Conservation (phyloP, 2,329 filamentous ascomycete species). For the Taxawa tesnikishii region DNA sequence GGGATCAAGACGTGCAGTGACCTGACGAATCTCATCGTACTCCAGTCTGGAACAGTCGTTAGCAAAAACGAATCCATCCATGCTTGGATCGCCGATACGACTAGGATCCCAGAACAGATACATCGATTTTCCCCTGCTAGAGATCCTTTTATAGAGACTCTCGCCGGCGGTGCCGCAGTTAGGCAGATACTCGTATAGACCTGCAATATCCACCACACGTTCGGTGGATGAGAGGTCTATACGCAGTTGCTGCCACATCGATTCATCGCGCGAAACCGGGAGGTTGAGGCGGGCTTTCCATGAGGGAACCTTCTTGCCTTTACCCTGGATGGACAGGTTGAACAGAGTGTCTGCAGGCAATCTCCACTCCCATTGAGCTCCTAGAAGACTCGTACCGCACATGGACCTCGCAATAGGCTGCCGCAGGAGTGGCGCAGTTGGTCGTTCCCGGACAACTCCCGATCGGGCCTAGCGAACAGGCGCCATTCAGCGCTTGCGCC, state of each 20-base stretch:
- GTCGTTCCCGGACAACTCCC: slow-evolving; percentile 11
- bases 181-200: slow-evolving; percentile 38
- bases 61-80: slow-evolving; percentile 48
- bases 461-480: slow-evolving; percentile 14
- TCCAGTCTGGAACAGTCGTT: slow-evolving; percentile 31
- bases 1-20: slow-evolving; percentile 34
- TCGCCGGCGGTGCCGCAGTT: slow-evolving; percentile 46
- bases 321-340: slow-evolving; percentile 13
- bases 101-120: slow-evolving; percentile 49
- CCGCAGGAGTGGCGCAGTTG: slow-evolving; percentile 11
- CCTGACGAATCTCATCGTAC: slow-evolving; percentile 32
- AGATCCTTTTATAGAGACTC: slow-evolving; percentile 44
- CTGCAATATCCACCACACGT: slow-evolving; percentile 33
- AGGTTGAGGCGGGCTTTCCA: slow-evolving; percentile 26
- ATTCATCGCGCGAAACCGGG: slow-evolving; percentile 25
- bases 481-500: slow-evolving; percentile 13
- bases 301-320: slow-evolving; percentile 14
- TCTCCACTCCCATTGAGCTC: slow-evolving; percentile 29
- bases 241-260: slow-evolving; percentile 30
- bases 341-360: slow-evolving; percentile 17
- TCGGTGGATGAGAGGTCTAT: too few relatives aligned
- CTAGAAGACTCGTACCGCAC: slow-evolving; percentile 18
- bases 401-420: slow-evolving; percentile 15
- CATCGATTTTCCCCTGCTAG: too few relatives aligned
- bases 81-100: slow-evolving; percentile 29